Base-by-base conservation (phyloP, 805 yeast species). In the Pichia cabralensis region DNA sequence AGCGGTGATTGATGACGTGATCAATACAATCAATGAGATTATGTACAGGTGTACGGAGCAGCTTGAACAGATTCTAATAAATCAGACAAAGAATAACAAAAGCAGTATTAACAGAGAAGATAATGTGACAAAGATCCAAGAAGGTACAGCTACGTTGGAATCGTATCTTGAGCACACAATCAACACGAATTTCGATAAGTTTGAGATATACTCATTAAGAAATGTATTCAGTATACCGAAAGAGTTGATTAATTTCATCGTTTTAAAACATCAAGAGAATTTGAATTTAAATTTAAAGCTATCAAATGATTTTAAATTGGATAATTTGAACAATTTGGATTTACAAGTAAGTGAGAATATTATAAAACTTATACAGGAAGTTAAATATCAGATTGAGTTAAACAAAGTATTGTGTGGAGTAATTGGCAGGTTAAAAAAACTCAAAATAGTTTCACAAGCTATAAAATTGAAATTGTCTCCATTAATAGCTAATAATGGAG, bases 11-110 rank as follows among this genome's bases (percentile, higher is more conserved):
- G 96, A 88, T 47, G 95, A 84, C 48, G 78, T 88, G 10, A 83
- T 86, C 46, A 85, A 86, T 55, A 82, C 85, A 1, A 92, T 84
- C 17, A 86, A 86, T 49, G 85, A 76, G 33, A 73, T 84, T 19
- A 70, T 85, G 76, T 80, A 81, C 58, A 76, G 79, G 45, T 81
- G 95, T 49, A 77, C 88, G 0, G 72, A 71, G 30, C 94, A 84
- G 2, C 69, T 88, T 58, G 94, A 83, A 52, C 66, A 66, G 21
- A 79, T 77, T 43, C 57, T 88, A 18, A 46, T 43, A 9, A 61
- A 62, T 21, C 43, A 46, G 32, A 44, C 16, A 18, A 19, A 0
- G 44, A 40, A n/a, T 44, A 44, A 24, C 19, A 16, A 33, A 28
- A n/a, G 4, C 5, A 33, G 29, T 25, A 29, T 28, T 15, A 30